Conservation (phyloP, 768 basidiomycete species). For the Rhizopogon sp. region DNA sequence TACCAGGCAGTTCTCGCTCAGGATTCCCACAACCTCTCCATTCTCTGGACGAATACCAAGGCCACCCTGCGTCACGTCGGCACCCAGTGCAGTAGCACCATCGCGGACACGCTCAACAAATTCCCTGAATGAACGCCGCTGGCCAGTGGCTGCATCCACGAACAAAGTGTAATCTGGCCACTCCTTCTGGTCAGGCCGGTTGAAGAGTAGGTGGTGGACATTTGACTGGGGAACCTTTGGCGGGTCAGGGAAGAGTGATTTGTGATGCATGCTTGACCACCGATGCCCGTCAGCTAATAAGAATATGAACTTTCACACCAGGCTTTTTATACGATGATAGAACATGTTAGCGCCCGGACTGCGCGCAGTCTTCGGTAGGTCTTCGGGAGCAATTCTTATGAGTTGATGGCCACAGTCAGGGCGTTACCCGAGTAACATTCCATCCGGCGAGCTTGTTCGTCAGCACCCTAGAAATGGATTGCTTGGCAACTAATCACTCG, state of each 20-base stretch:
- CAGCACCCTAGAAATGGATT: too few species aligned
- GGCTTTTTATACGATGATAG: background rate
- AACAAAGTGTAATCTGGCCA: slow-evolving; percentile 48
- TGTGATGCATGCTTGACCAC: slow-evolving; percentile 36
- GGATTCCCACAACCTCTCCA: slow-evolving; percentile 58
- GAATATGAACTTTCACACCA: background rate
- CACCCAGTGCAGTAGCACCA: slow-evolving; percentile 47
- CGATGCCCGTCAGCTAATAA: background rate
- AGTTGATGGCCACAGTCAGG: too few species aligned
- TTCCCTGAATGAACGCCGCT: slow-evolving; percentile 35
- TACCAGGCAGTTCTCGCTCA: slow-evolving; percentile 63
- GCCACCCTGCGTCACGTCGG: slow-evolving; percentile 42
- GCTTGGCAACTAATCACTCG: too few species aligned
- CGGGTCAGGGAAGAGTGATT: slow-evolving; percentile 45
- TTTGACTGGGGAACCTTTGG: slow-evolving; percentile 43
- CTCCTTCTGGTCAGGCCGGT: slow-evolving; percentile 41
- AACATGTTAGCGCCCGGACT: background rate
- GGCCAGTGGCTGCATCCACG: slow-evolving; percentile 48
- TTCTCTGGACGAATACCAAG: slow-evolving; percentile 40
- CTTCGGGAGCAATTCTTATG: too few species aligned
- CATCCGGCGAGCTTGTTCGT: too few species aligned
- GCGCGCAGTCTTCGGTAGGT: too few species aligned
- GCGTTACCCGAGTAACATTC: too few species aligned
- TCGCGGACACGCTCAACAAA: slow-evolving; percentile 42
- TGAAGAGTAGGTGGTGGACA: slow-evolving; percentile 43